Base-by-base conservation (phyloP, 768 basidiomycete genomes). In the Russula abietina region DNA sequence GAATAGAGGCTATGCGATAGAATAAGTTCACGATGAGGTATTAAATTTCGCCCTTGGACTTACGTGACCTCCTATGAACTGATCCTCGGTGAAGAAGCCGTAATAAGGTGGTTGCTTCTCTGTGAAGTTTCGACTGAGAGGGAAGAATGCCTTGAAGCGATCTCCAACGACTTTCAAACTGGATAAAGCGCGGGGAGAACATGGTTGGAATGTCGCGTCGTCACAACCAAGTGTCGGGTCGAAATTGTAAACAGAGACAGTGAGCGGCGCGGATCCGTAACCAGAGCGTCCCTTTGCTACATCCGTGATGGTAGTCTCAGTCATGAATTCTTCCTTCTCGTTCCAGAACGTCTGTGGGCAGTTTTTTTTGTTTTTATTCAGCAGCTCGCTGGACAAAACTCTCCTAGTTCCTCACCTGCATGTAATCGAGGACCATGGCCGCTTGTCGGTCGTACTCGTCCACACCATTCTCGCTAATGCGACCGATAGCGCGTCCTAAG, bases 1-100 rank as follows among this genome's bases (percentile, higher is more conserved):
- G 57, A 73, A 73, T 69, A 70, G 71, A 1, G 71, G 72, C 69
- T 71, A 26, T 22, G 1, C 30, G 6, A 49, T 1, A 22, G 32
- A 4, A 19, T 57, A 6, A 51, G 38, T 51, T 16, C 28, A 26
- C 28, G 24, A 43, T 7, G 19, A 14, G 12, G 30, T n/a, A n/a
- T 10, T 4, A 11, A 0, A 22, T 46, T 46, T 11, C n/a, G 10
- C 8, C 32, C 17, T 12, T 9, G 26, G 16, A 60, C 62, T 64
- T 36, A 64, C 62, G 19, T 64, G 62, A 3, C 62, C 59, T n/a
- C 59, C 48, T 6, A 61, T 55, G 24, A 55, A 64, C 38, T 55
- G 0, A 22, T 55, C 62, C 30, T 64, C 59, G 0, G 53, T 55
- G 48, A 64, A 64, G 53, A 64, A 64, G 46, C 62, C 62, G 22